phyloP scores from a whole-genome alignment of 2,329 filamentous ascomycete species.

The Rhinocladiella mackenziei region DNA sequence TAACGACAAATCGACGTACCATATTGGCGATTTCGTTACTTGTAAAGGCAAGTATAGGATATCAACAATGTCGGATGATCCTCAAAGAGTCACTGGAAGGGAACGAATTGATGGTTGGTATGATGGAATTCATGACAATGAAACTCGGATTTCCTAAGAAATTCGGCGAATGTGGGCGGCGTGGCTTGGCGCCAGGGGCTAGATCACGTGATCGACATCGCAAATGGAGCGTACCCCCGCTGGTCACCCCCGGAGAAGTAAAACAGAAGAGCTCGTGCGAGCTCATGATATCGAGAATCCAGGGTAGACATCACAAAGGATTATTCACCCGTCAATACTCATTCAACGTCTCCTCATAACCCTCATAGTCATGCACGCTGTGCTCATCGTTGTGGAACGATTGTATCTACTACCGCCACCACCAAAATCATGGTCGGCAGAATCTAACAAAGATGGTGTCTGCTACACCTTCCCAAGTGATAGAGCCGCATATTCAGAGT shows the following conservation, averaged over 20 bases:
- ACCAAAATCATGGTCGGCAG: neutral
- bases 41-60: conserved; percentile 20
- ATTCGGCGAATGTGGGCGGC: too few relatives aligned
- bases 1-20: too few relatives aligned
- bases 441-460: neutral
- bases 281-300: too few relatives aligned
- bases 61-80: conserved; percentile 48
- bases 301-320: too few relatives aligned
- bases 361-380: neutral
- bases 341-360: neutral
- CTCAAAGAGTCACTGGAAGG: conserved; percentile 46
- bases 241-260: too few relatives aligned
- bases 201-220: too few relatives aligned
- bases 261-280: too few relatives aligned
- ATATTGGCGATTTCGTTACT: conserved; percentile 41
- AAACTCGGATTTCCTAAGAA: too few relatives aligned
- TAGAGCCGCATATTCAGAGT: neutral
- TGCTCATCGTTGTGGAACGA: conserved; percentile 5
- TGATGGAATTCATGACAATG: too few relatives aligned
- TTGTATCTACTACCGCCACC: conserved; percentile 2
- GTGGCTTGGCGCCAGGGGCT: too few relatives aligned
- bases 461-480: neutral
- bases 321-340: neutral
- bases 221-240: too few relatives aligned
- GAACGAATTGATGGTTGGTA: conserved; percentile 24